phyloP scores from a whole-genome alignment of 2,329 filamentous ascomycete genomes.

The Lasiodiplodia hormozganensis region DNA sequence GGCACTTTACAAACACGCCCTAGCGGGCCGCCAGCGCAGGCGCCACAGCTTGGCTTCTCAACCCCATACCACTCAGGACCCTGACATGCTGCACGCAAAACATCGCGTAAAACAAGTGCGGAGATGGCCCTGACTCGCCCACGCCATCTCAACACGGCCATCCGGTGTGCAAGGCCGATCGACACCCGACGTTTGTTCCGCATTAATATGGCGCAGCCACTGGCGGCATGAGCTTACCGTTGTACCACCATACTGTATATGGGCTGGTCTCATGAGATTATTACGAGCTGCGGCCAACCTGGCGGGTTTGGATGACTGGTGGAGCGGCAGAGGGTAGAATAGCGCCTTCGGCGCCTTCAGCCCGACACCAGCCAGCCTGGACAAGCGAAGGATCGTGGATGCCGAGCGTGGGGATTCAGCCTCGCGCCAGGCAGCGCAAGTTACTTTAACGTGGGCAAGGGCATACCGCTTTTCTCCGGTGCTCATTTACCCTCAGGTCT shows the following conservation, averaged over 20 bases:
- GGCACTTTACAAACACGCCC: conserved; percentile 10
- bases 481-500: conserved; percentile 21
- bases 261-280: conserved; percentile 4
- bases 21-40: conserved; percentile 14
- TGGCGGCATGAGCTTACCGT: neutral
- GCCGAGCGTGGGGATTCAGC: conserved; percentile 13
- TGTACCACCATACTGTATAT: conserved; percentile 2
- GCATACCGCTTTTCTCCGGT: conserved; percentile 32
- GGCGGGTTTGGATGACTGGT: conserved; percentile 9
- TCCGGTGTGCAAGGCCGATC: conserved; percentile 3
- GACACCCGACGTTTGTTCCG: neutral
- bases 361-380: conserved; percentile 15
- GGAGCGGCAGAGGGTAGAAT: neutral
- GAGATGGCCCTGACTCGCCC: conserved; percentile 3
- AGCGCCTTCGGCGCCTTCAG: conserved; percentile 10
- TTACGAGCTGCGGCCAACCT: neutral
- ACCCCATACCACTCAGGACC: conserved; percentile 3
- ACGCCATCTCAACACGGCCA: conserved; percentile 1
- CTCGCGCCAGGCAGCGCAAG: conserved; percentile 14
- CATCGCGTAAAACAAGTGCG: conserved; percentile 10
- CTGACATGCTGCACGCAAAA: neutral
- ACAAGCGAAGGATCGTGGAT: conserved; percentile 30
- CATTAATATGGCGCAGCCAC: neutral
- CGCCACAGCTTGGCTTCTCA: conserved; percentile 12
- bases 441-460: conserved; percentile 4